These are phyloP conservation scores for Ajuga chamaepitys DNA, from an alignment of 257 asterid genomes.

Conservation along the genomic window DNA sequence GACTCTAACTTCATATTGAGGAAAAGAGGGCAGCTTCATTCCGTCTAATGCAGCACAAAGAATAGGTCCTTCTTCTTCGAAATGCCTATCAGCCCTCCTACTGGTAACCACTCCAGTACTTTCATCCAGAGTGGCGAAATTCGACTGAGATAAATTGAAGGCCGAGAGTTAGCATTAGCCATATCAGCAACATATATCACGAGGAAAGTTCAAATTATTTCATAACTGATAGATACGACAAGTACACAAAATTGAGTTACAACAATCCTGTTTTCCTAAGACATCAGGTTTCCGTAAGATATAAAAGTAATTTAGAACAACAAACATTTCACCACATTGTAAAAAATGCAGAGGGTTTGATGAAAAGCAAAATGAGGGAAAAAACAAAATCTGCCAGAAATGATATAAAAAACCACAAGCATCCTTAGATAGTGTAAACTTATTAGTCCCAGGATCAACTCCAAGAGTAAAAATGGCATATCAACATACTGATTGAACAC, in stretches of 20 bases:
- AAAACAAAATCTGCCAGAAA: no score
- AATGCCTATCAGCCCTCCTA: slow-evolving; percentile 98
- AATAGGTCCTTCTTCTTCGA: slow-evolving; percentile 98
- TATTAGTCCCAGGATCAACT: background rate
- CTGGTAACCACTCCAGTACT: slow-evolving; percentile 73
- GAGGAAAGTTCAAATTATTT: no score
- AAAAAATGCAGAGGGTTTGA: no score
- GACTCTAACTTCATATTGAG: slow-evolving; percentile 92
- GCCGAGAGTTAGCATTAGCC: no score
- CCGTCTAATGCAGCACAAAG: slow-evolving; percentile 93
- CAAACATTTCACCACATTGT: no score
- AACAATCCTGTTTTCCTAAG: no score
- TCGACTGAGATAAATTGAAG: slow-evolving; percentile 70
- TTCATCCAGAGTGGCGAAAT: slow-evolving; percentile 91
- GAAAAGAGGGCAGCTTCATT: slow-evolving; percentile 74
- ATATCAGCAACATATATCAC: no score
- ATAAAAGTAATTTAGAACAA: no score
- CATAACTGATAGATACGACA: no score
- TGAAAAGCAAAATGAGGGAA: no score
- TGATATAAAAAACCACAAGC: background rate
- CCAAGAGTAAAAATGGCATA: background rate
- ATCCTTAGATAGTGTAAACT: background rate
- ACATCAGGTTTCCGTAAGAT: no score
- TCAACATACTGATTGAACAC: background rate
- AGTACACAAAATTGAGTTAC: no score